Percentiles rank a stretch among this genome's conserved stretches.
Conservation (phyloP, 371 early-diverging fungal species). For the Dichotomocladium elegans region DNA sequence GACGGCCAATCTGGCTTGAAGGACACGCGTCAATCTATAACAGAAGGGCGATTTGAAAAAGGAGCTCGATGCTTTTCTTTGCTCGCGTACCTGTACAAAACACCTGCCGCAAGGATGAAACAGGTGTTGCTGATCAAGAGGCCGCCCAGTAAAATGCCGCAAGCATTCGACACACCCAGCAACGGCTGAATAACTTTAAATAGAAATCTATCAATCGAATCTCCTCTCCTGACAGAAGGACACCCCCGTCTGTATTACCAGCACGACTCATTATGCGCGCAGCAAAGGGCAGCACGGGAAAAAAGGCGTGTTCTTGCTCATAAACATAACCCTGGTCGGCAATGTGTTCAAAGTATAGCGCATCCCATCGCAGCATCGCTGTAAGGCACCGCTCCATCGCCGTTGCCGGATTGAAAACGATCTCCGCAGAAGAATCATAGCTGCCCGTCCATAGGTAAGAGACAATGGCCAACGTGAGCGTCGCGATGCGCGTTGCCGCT, state of each 20-base stretch:
- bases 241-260: no score
- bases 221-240: background rate
- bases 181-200: background rate
- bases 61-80: background rate
- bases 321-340: constrained; percentile 78
- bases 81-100: constrained; percentile 57
- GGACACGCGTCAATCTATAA: constrained; percentile 35
- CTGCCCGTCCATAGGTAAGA: constrained; percentile 22
- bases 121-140: constrained; percentile 67
- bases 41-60: no score
- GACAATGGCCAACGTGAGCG: constrained; percentile 15
- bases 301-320: constrained; percentile 93
- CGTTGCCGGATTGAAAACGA: constrained; percentile 13
- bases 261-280: constrained; percentile 52
- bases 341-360: constrained; percentile 84
- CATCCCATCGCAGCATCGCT: constrained; percentile 88
- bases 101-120: constrained; percentile 75
- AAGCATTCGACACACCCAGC: constrained; percentile 5
- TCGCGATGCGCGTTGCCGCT: constrained; percentile 18
- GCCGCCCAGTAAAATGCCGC: constrained; percentile 60
- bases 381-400: constrained; percentile 14
- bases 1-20: constrained; percentile 56
- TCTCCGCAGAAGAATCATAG: constrained; percentile 45
- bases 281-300: constrained; percentile 77
- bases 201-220: background rate